phyloP scores from a whole-genome alignment of 805 yeast genomes.

The Tetrapisispora fleetii region DNA sequence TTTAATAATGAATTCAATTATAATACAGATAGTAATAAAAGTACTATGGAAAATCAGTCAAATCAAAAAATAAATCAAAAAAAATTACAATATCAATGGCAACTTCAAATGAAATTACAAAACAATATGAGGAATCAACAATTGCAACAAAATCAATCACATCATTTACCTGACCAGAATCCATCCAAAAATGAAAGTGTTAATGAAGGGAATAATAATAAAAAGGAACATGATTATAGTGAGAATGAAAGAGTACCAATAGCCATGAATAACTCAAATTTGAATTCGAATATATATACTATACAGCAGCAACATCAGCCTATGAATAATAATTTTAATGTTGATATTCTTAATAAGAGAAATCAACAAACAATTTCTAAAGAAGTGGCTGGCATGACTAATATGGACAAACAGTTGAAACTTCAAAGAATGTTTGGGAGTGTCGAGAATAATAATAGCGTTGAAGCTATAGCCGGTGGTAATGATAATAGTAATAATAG shows the following conservation, averaged over 20 bases:
- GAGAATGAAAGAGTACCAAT: neutral
- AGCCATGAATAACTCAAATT: neutral
- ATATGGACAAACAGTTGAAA: constrained; percentile 3
- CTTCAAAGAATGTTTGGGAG: neutral
- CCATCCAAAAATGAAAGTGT: constrained; percentile 17
- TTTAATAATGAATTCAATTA: neutral
- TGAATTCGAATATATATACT: neutral
- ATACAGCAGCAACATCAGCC: constrained; percentile 1
- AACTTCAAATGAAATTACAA: constrained; percentile 1
- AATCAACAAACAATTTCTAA: constrained; percentile 2
- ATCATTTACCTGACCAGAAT: constrained; percentile 8
- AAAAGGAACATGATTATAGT: neutral
- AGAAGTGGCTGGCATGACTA: constrained; percentile 3
- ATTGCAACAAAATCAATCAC: neutral
- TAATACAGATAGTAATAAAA: neutral
- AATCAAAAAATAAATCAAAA: neutral
- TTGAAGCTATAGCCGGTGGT: too few relatives aligned
- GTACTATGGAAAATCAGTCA: neutral
- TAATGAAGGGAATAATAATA: constrained; percentile 15
- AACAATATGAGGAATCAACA: neutral
- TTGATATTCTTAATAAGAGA: neutral
- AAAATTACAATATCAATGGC: constrained; percentile 1
- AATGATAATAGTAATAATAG: neutral
- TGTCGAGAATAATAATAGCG: neutral
- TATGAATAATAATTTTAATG: neutral